A percentile compares a stretch with the other conserved stretches of the same genome.
Evolutionary conservation across 306 rosid species (phyloP).

Genomic region (Albizia julibrissin): DNA sequence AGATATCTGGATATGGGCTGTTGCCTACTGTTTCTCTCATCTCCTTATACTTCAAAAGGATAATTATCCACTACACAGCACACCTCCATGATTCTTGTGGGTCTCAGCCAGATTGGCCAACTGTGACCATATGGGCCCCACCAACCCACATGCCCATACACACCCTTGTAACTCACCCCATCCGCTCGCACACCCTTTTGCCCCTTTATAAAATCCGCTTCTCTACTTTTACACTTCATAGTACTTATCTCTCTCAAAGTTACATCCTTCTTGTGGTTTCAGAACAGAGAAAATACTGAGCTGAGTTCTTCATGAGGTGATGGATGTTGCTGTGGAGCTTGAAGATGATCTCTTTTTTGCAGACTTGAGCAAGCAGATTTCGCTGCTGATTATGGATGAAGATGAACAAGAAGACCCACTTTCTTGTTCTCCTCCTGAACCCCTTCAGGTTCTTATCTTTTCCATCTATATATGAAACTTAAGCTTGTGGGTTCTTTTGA

Average conservation of each 20-base stretch:
- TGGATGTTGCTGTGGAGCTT: conserved; percentile 61
- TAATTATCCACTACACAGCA: conserved; percentile 48
- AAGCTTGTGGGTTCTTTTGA: background rate
- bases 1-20: conserved; percentile 61
- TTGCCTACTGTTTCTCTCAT: conserved; percentile 51
- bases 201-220: conserved; percentile 44
- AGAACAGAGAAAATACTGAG: background rate
- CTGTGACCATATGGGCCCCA: conserved; percentile 59
- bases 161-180: conserved; percentile 26
- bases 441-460: conserved; percentile 58
- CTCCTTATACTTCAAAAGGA: conserved; percentile 45
- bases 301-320: background rate
- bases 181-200: conserved; percentile 32
- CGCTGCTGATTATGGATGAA: conserved; percentile 90
- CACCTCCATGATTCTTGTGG: conserved; percentile 36
- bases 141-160: conserved; percentile 71
- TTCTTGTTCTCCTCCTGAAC: conserved; percentile 49
- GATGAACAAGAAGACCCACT: conserved; percentile 61
- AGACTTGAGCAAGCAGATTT: conserved; percentile 83
- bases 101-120: conserved; percentile 66
- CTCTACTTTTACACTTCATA: background rate
- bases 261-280: background rate
- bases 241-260: background rate
- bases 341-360: conserved; percentile 88
- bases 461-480: background rate